Conservation (phyloP, 106 monocot genomes). For the Cymbidium sinense region DNA sequence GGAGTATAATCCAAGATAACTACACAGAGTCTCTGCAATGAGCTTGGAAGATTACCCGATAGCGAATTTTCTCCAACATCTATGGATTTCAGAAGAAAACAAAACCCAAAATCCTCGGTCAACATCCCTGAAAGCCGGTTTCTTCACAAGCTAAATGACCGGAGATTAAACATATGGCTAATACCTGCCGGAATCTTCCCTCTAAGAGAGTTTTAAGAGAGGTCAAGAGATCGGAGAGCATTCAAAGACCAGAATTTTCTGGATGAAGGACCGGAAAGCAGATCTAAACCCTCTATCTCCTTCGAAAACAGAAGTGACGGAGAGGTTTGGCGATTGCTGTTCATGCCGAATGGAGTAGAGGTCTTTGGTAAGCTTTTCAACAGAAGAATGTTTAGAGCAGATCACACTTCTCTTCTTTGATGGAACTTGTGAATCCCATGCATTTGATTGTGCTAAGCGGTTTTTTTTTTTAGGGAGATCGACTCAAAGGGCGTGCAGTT, state of each 20-base stretch:
- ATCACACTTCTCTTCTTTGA: conserved; percentile 46
- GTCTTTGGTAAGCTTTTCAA: conserved; percentile 72
- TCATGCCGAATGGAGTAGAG: conserved; percentile 54
- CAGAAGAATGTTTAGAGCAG: too few species aligned
- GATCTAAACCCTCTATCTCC: too few species aligned
- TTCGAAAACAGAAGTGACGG: too few species aligned
- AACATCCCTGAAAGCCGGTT: conserved; percentile 41
- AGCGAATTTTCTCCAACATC: conserved; percentile 46
- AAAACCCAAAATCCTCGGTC: conserved; percentile 34
- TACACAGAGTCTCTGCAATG: conserved; percentile 37
- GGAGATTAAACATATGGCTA: conserved; percentile 30
- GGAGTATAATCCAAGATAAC: conserved; percentile 16
- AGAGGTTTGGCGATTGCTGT: too few species aligned
- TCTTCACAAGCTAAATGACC: conserved; percentile 24
- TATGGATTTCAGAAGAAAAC: conserved; percentile 34
- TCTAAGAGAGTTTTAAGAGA: conserved; percentile 32
- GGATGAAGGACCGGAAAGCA: conserved; percentile 38
- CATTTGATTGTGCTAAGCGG: conserved; percentile 48
- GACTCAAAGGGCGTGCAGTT: too few species aligned
- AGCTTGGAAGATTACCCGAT: conserved; percentile 36
- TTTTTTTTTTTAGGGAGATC: too few species aligned
- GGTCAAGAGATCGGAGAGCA: conserved; percentile 43
- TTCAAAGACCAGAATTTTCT: conserved; percentile 39
- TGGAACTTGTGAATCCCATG: conserved; percentile 50
- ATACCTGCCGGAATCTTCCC: conserved; percentile 44